Percentiles rank a stretch among this genome's conserved stretches.
These are phyloP conservation scores for Chrysoporthe puriensis DNA, from an alignment of 2,329 filamentous ascomycete species.

Conservation along the genomic window DNA sequence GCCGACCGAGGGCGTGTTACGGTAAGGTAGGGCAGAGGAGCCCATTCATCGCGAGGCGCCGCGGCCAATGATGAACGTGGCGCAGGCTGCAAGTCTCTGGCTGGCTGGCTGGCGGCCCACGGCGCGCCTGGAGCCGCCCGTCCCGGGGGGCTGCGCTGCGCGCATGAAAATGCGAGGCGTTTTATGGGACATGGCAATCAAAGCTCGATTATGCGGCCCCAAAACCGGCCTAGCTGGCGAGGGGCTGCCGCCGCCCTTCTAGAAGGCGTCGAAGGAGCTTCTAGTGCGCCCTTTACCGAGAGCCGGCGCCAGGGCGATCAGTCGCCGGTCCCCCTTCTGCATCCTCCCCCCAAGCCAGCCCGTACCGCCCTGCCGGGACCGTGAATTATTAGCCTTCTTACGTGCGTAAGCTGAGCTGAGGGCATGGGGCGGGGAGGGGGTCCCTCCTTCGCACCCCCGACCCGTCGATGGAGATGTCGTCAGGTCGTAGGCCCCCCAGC, in stretches of 20 bases:
- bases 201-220: constrained; percentile 49
- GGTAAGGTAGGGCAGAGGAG: no score
- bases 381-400: constrained; percentile 1
- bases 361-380: constrained; percentile 19
- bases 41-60: not conserved
- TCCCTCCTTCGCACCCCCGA: not conserved
- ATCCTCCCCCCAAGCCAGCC: constrained; percentile 5
- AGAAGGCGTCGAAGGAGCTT: constrained; percentile 42
- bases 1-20: no score
- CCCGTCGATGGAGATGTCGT: not conserved
- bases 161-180: constrained; percentile 49
- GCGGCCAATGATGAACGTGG: constrained; percentile 18
- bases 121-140: constrained; percentile 19
- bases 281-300: constrained; percentile 36
- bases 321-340: constrained; percentile 4
- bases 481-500: not conserved
- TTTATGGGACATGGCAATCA: constrained; percentile 53
- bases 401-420: constrained; percentile 4
- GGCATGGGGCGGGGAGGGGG: not conserved
- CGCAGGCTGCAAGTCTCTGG: constrained; percentile 29
- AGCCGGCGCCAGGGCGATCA: constrained; percentile 14
- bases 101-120: not conserved
- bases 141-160: constrained; percentile 38
- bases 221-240: constrained; percentile 34
- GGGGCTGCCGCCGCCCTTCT: constrained; percentile 38